phyloP scores from a whole-genome alignment of 306 rosid genomes.

The Cercis canadensis region DNA sequence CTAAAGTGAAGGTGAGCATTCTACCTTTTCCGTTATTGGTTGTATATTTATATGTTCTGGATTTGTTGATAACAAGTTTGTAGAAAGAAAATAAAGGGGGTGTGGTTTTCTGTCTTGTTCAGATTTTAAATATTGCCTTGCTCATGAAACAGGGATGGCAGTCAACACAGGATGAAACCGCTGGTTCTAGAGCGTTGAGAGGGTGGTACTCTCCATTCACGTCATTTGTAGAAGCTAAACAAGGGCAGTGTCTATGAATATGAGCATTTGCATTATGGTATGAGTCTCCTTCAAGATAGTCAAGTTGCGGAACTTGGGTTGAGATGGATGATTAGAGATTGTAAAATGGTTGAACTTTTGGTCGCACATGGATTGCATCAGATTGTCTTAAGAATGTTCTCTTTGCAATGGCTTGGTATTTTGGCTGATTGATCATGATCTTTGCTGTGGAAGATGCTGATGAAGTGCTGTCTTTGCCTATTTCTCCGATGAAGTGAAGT shows the following conservation, averaged over 20 bases:
- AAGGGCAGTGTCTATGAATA: not conserved
- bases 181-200: too few relatives aligned
- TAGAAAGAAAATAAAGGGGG: conserved; percentile 4
- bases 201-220: too few relatives aligned
- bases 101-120: conserved; percentile 9
- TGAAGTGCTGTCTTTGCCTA: not conserved
- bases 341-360: not conserved
- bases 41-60: not conserved
- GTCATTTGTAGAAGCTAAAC: conserved; percentile 28
- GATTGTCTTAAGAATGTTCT: not conserved
- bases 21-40: conserved; percentile 13
- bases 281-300: too few relatives aligned
- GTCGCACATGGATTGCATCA: not conserved
- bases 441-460: conserved; percentile 18
- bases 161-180: not conserved
- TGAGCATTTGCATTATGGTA: too few relatives aligned
- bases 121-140: too few relatives aligned
- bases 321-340: not conserved
- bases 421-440: conserved; percentile 9
- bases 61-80: not conserved
- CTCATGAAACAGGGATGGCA: conserved; percentile 11
- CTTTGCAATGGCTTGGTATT: not conserved
- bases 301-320: not conserved
- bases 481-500: not conserved
- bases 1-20: conserved; percentile 22